Conservation (phyloP, 2,329 filamentous ascomycete genomes). For the Penicillium sp. region DNA sequence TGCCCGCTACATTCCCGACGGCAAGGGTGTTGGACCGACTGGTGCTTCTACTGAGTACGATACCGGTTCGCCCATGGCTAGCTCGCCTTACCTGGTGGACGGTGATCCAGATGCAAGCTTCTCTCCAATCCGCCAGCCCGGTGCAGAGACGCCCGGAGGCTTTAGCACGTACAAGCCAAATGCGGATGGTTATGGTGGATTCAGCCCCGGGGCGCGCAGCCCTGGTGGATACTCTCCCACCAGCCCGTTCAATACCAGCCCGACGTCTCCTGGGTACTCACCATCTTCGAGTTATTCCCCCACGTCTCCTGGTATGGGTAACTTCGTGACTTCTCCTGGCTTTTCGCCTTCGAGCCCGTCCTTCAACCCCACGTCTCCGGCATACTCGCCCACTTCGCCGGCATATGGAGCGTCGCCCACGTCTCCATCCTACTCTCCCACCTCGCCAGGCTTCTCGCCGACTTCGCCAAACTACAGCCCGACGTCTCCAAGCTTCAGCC, state of each 20-base stretch:
- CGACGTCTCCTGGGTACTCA: conserved; percentile 64
- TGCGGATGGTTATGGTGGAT: conserved; percentile 57
- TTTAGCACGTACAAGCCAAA: conserved; percentile 62
- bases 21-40: conserved; percentile 67
- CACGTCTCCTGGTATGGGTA: conserved; percentile 63
- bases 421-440: conserved; percentile 51
- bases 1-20: conserved; percentile 67
- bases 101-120: conserved; percentile 58
- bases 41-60: conserved; percentile 95
- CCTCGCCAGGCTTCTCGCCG: conserved; percentile 54
- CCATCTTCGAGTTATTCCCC: conserved; percentile 65
- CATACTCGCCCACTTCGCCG: conserved; percentile 74
- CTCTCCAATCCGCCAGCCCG: conserved; percentile 70
- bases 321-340: conserved; percentile 51
- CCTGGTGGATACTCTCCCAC: conserved; percentile 59
- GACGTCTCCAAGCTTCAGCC: conserved; percentile 55
- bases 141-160: conserved; percentile 55
- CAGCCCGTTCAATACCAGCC: conserved; percentile 70
- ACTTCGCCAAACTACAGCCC: conserved; percentile 60
- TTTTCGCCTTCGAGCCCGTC: conserved; percentile 54
- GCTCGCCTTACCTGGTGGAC: conserved; percentile 59
- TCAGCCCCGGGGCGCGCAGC: conserved; percentile 65
- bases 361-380: conserved; percentile 54
- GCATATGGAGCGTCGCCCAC: conserved; percentile 63
- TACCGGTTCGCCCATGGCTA: conserved; percentile 59